phyloP scores from a whole-genome alignment of 441 rosid species.

The Populus hybrid region DNA sequence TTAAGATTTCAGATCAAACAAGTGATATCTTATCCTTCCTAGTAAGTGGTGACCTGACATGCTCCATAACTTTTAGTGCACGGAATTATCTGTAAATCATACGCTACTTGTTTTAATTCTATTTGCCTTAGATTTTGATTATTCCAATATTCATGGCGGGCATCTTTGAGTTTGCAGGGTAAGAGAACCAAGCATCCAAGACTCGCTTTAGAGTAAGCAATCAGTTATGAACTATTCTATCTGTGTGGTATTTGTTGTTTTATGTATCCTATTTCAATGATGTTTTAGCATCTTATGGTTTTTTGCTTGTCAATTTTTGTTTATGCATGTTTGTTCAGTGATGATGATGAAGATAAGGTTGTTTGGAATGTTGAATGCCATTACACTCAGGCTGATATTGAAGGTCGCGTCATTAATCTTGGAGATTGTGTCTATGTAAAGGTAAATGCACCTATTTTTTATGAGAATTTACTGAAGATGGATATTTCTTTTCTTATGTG shows the following conservation, averaged over 20 bases:
- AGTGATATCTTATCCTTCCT: neutral
- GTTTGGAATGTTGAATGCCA: conserved; percentile 83
- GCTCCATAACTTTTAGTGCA: neutral
- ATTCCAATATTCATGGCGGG: conserved; percentile 28
- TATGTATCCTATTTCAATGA: neutral
- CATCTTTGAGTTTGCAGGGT: conserved; percentile 44
- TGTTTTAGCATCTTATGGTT: conserved; percentile 19
- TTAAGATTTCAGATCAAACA: neutral
- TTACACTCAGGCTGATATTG: conserved; percentile 66
- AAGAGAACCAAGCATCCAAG: conserved; percentile 36
- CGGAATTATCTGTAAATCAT: neutral
- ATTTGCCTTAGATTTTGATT: conserved; percentile 6
- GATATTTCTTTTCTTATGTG: neutral
- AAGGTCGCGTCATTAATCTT: conserved; percentile 45
- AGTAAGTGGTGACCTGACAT: neutral
- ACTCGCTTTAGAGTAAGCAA: conserved; percentile 47
- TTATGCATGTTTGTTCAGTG: conserved; percentile 29
- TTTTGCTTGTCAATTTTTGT: conserved; percentile 21
- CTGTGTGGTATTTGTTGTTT: conserved; percentile 16
- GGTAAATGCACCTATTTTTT: conserved; percentile 39
- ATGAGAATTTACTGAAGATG: neutral
- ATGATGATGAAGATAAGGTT: conserved; percentile 77
- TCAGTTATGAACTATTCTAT: conserved; percentile 22
- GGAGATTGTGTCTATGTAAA: conserved; percentile 74
- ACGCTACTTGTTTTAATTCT: neutral